Evolutionary conservation across 1,284 basidiomycete species (phyloP), one percentile per base, ranked within the genome.

Genomic region (Sporisorium exsertum): DNA sequence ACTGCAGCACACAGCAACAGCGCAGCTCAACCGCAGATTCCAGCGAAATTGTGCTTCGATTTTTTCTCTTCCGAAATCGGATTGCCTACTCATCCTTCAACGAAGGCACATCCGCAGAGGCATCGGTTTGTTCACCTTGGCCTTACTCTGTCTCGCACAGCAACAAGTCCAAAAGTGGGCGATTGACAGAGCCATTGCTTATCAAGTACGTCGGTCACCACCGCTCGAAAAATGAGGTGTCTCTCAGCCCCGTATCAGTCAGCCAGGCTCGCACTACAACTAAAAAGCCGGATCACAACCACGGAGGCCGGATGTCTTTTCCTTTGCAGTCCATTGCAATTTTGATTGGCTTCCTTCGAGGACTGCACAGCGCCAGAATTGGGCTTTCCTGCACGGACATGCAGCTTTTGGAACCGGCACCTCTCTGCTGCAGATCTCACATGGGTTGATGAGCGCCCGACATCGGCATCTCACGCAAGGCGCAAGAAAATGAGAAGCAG

Each of bases 381-480:
- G 27, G 26, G 18, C 5, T 5, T n/a, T 32, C 5, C 18, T 50
- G 49, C 49, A 50, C 16, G 49, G 13, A 12, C 27, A 10, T 50
- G 49, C 49, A 50, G 29, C 26, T n/a, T 20, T 50, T 47, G 27
- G 8, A 47, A 12, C 33, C 26, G 26, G 15, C 26, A 7, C 26
- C 46, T 47, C 5, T 6, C 37, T 5, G 6, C n/a, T 43, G 40
- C 40, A 43, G 40, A 43, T 43, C 40, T 43, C 40, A 43, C 40
- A 43, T 43, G 40, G 47, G 52, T 56, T 52, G 55, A 35, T 26
- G 10, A 20, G 40, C 10, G 37, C 7, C n/a, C n/a, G n/a, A n/a
- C n/a, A n/a, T n/a, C n/a, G n/a, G n/a, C n/a, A 4, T 46, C 40
- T 58, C 57, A 60, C 57, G 53, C 57, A 53, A 47, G 16, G 3